Base-by-base conservation (phyloP, 2,329 filamentous ascomycete species). In the Trichoderma oligosporum region DNA sequence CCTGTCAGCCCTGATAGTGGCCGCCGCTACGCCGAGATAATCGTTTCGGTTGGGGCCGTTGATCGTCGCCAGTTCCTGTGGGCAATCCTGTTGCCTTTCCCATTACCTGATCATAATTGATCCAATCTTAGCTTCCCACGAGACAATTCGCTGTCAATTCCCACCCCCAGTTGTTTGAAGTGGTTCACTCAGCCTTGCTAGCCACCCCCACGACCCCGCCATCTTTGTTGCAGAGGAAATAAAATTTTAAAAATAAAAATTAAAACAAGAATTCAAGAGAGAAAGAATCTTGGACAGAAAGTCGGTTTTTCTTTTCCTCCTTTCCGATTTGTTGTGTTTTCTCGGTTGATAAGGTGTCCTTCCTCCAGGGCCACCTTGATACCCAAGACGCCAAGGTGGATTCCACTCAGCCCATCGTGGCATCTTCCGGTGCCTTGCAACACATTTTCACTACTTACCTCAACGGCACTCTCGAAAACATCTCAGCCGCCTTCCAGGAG, bases 361-460 rank as follows among this genome's bases (percentile, higher is more conserved):
- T 61, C 64, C n/a, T 59, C 57, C 55, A 61, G 67, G 70, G 67
- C 60, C 68, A 71, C 67, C 70, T 68, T 70, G 64, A 66, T 59
- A 65, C 64, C 63, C 65, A 67, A 70, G 38, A 45, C 74, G 76
- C 72, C 80, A 85, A 84, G 72, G 81, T 85, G 82, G 82, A 81
- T 83, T 84, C 82, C 71, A 73, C 74, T 73, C 76, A 79, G 72
- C 74, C 73, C 70, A 68, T 75, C 68, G 76, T 78, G 80, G 82
- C 81, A 81, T 83, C 82, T 68, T 77, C 79, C 72, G 82, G 82
- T 83, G 83, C 81, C 74, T 72, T 83, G 69, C 80, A 80, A 75
- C 83, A 80, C 74, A 76, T 81, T 74, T 76, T 81, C 57, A 78
- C 77, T 66, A 78, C 78, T 67, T 83, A 83, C 71, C 70, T 86